phyloP scores from a whole-genome alignment of 106 monocot genomes.

The Triglochin maritima region DNA sequence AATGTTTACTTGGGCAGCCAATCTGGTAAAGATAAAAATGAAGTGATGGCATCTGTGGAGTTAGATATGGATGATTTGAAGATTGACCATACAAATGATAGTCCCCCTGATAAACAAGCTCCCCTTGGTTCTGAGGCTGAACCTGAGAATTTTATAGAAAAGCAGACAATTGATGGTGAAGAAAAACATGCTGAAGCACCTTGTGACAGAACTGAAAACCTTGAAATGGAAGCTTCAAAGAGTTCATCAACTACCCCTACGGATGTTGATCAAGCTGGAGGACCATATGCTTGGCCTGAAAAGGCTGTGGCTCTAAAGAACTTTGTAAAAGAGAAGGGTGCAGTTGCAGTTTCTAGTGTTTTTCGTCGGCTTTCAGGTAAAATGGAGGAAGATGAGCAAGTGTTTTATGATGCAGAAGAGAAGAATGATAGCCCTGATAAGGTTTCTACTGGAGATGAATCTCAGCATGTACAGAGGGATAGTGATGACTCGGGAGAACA shows the following conservation, averaged over 20 bases:
- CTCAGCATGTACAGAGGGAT: constrained; percentile 15
- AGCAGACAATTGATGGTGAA: constrained; percentile 26
- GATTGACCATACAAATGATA: background rate
- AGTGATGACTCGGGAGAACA: constrained; percentile 40
- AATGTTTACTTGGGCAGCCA: too few relatives aligned
- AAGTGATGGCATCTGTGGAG: background rate
- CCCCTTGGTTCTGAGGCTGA: background rate
- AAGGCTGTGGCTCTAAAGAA: constrained; percentile 70
- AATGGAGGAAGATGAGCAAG: constrained; percentile 43
- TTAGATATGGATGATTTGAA: background rate
- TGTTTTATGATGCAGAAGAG: constrained; percentile 15
- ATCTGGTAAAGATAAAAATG: background rate
- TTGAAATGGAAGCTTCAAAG: constrained; percentile 31
- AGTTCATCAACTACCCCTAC: constrained; percentile 19
- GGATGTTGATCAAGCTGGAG: constrained; percentile 24
- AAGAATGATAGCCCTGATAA: constrained; percentile 17
- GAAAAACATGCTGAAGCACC: constrained; percentile 46
- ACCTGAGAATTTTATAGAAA: constrained; percentile 3
- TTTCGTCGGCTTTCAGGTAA: constrained; percentile 74
- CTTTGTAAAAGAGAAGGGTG: constrained; percentile 71
- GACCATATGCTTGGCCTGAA: constrained; percentile 49
- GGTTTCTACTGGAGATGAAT: constrained; percentile 14
- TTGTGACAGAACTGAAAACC: constrained; percentile 65
- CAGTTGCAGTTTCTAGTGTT: constrained; percentile 62
- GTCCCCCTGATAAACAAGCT: background rate